A percentile compares a stretch with the other conserved stretches of the same genome.
These are phyloP conservation scores for Calonectria honghensis DNA, from an alignment of 2,329 filamentous ascomycete genomes.

Conservation along the genomic window DNA sequence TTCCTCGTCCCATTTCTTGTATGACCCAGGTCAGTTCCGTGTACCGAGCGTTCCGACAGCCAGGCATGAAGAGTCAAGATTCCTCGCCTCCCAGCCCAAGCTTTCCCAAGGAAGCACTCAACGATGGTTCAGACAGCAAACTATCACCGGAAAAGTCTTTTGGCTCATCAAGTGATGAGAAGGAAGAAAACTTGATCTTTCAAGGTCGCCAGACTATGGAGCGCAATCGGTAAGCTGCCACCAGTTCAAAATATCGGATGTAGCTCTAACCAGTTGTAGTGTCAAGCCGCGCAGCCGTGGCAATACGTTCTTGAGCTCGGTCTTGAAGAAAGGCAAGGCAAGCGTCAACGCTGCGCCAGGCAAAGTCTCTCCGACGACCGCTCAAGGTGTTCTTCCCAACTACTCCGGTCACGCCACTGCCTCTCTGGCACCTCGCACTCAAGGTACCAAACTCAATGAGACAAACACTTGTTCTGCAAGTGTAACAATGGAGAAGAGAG, in stretches of 20 bases:
- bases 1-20: conserved; percentile 52
- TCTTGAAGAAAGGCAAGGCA: conserved; percentile 72
- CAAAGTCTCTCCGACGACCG: conserved; percentile 72
- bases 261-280: conserved; percentile 53
- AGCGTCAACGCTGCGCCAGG: conserved; percentile 68
- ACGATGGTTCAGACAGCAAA: conserved; percentile 13
- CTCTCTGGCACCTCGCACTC: conserved; percentile 63
- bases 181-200: conserved; percentile 60
- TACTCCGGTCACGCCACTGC: conserved; percentile 72
- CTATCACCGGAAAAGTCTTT: conserved; percentile 50
- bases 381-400: conserved; percentile 72
- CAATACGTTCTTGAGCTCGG: conserved; percentile 69
- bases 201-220: conserved; percentile 59
- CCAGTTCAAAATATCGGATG: neutral
- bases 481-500: conserved; percentile 59
- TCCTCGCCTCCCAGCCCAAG: conserved; percentile 5
- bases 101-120: neutral
- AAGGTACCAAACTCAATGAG: conserved; percentile 54
- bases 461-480: conserved; percentile 45
- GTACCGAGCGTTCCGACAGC: conserved; percentile 56
- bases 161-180: conserved; percentile 32
- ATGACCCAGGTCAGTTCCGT: conserved; percentile 51
- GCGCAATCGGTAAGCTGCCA: conserved; percentile 56
- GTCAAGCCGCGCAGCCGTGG: conserved; percentile 58
- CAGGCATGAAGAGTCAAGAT: conserved; percentile 35